A percentile compares a stretch with the other conserved stretches of the same genome.
phyloP scores from a whole-genome alignment of 441 rosid species.

The Euphorbia celastroides region DNA sequence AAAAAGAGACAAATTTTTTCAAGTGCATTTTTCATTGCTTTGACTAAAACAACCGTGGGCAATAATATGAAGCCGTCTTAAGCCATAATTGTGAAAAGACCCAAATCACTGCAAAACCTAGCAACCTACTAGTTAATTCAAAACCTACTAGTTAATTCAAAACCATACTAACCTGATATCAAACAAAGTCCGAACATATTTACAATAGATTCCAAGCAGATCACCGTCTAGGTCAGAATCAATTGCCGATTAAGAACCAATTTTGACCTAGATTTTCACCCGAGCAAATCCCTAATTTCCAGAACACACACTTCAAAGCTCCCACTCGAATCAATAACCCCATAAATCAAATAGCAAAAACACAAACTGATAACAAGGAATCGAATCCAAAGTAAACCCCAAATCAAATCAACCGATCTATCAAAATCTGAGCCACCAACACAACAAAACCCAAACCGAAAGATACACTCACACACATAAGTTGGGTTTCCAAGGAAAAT shows the following conservation, averaged over 20 bases:
- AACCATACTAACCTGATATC: neutral
- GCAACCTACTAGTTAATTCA: too few species aligned
- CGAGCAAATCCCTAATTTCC: conserved; percentile 2
- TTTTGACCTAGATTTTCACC: conserved; percentile 10
- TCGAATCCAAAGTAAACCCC: too few species aligned
- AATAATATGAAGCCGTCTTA: neutral
- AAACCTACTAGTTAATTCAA: neutral
- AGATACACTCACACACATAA: neutral
- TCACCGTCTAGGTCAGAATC: too few species aligned
- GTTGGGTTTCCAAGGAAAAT: too few species aligned
- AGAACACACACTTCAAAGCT: neutral
- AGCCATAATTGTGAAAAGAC: neutral
- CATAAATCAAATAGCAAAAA: neutral
- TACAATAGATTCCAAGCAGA: neutral
- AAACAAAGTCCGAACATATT: too few species aligned
- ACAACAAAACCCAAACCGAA: neutral
- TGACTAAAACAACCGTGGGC: neutral
- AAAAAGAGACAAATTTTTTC: neutral
- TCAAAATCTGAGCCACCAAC: neutral
- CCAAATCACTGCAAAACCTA: neutral
- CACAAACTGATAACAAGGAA: neutral
- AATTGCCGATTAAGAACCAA: conserved; percentile 14
- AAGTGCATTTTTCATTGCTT: neutral
- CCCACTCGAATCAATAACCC: conserved; percentile 6
- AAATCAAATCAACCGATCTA: conserved; percentile 5